Evolutionary conservation across 2,329 filamentous ascomycete species (phyloP), one percentile per base, ranked within the genome.

Genomic region (Aschersonia sp.): DNA sequence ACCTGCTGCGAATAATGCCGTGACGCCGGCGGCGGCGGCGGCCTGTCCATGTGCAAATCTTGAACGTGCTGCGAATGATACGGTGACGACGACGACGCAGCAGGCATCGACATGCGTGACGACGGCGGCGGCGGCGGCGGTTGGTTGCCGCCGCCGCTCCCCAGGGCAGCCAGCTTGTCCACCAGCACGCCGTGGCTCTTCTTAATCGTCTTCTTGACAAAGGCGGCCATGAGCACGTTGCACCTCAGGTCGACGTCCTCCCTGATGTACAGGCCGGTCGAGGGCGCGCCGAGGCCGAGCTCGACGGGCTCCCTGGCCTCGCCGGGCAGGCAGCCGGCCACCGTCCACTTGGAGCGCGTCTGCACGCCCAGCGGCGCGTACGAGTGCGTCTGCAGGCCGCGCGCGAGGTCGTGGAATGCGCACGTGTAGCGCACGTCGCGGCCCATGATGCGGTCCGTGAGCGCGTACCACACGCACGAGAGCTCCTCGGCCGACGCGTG

Each of bases 201-300:
- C 56, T 84, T 84, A 43, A 94, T 72, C 11, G 85, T 92, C 65
- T 80, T 84, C 70, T 85, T 89, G 49, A 94, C 84, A 58, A 94
- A 94, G 6, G 68, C 66, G 0, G 80, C 73, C 68, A 92, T 76
- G 52, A 92, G 68, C 49, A 87, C 68, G 57, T 88, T 90, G 67
- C 87, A 94, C 49, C 76, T 76, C 71, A 94, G 53, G 52, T 87
- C 82, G 45, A 92, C 81, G 54, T 94, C 87, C 68, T 94, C 87
- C n/a, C 84, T 74, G 41, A 94, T 68, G 59, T 88, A 94, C 10
- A 94, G 67, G 0, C 87, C 87, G 41, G 77, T 68, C 29, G 72
- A 63, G 0, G 87, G 86, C 0, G 73, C 77, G 11, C 74, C 74
- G 5, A 84, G 64, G 5, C 81, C 83, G 29, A 85, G 64, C 65